These are phyloP conservation scores for Clarireedia sp. DNA, from an alignment of 2,329 filamentous ascomycete genomes.

Conservation along the genomic window DNA sequence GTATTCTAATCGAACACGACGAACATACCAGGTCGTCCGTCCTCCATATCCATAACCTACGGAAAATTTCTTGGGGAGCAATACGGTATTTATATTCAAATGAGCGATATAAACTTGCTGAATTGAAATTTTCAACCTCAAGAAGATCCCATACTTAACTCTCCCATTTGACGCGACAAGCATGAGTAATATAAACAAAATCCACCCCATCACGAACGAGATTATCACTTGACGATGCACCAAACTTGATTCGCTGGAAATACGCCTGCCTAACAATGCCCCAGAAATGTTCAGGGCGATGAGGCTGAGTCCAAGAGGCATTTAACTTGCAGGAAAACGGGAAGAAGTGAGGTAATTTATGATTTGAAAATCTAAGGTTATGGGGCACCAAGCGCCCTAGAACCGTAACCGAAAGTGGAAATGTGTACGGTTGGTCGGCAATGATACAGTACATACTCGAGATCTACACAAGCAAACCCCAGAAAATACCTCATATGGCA, in stretches of 20 bases:
- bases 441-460: no score
- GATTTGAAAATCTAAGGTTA: neutral
- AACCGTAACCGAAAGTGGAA: no score
- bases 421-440: no score
- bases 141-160: no score
- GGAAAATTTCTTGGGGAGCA: neutral
- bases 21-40: conserved; percentile 9
- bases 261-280: neutral
- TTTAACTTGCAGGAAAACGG: neutral
- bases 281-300: neutral
- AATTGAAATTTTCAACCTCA: no score
- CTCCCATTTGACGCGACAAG: no score
- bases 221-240: no score
- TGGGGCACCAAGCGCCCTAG: no score
- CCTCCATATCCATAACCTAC: neutral
- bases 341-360: neutral
- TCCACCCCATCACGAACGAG: no score
- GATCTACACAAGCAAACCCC: no score
- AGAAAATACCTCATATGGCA: no score
- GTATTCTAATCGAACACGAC: neutral
- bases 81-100: neutral
- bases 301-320: neutral
- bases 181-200: no score
- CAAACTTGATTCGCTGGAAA: neutral
- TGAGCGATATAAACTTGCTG: neutral